phyloP scores from a whole-genome alignment of 176 grass and related monocot genomes.

The Bolboschoenus planiculmis region DNA sequence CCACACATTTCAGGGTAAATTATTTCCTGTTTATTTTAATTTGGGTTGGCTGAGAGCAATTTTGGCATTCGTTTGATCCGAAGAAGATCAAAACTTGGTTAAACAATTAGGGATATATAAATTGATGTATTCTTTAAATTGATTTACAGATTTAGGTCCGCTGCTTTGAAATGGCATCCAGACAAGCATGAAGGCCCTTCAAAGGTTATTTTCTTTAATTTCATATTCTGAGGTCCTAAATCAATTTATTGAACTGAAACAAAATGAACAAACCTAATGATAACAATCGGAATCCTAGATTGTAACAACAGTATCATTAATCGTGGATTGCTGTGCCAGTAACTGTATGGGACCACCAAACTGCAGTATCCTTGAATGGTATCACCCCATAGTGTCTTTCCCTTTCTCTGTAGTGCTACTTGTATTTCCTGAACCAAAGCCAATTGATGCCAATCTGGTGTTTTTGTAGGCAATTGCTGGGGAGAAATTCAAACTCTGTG shows the following conservation, averaged over 20 bases:
- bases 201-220: conserved; percentile 35
- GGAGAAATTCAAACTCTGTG: conserved; percentile 19
- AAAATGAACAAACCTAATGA: neutral
- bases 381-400: neutral
- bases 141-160: conserved; percentile 50
- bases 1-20: neutral
- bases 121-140: neutral
- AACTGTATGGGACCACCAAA: neutral
- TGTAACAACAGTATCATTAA: neutral
- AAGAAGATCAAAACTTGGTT: neutral
- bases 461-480: conserved; percentile 6
- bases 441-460: neutral
- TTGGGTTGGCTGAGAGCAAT: conserved; percentile 4
- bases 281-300: neutral
- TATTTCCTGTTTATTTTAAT: neutral
- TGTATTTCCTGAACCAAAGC: neutral
- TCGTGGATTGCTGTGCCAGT: neutral
- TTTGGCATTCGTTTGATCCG: neutral
- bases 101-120: neutral
- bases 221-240: neutral
- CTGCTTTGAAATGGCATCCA: conserved; percentile 92
- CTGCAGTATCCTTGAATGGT: neutral
- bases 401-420: neutral
- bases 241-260: neutral
- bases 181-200: conserved; percentile 79